These are phyloP conservation scores for Pythium aristosporum DNA, from an alignment of 352 stramenopile species.

Conservation along the genomic window DNA sequence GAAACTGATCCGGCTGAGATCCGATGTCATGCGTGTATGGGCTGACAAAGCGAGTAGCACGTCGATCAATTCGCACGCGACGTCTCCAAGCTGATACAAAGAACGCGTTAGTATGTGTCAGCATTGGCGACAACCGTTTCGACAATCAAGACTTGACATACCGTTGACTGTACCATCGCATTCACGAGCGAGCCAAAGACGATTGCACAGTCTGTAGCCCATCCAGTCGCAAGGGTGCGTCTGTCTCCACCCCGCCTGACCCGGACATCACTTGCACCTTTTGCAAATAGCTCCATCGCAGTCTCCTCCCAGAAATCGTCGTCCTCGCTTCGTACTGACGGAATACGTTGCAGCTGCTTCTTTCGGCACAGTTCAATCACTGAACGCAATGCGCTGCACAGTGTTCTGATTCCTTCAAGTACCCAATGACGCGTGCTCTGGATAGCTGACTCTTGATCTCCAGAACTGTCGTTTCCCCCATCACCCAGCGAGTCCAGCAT, in stretches of 20 bases:
- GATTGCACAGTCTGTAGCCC: conserved; percentile 15
- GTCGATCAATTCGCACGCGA: conserved; percentile 46
- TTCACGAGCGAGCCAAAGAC: conserved; percentile 10
- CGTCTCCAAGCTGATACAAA: conserved; percentile 39
- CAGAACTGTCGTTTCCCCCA: neutral
- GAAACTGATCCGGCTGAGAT: conserved; percentile 54
- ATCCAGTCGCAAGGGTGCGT: neutral
- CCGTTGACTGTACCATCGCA: conserved; percentile 9
- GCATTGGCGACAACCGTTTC: neutral
- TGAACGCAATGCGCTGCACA: conserved; percentile 23
- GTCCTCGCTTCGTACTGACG: neutral
- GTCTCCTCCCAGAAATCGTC: conserved; percentile 18
- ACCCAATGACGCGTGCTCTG: conserved; percentile 8
- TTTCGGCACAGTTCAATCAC: conserved; percentile 21
- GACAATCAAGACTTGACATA: neutral
- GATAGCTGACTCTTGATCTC: conserved; percentile 17
- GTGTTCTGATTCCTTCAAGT: conserved; percentile 1
- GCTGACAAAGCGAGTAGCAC: conserved; percentile 38
- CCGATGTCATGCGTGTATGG: conserved; percentile 40
- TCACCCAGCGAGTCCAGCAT: conserved; percentile 15
- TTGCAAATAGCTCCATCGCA: conserved; percentile 21
- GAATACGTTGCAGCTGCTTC: conserved; percentile 1
- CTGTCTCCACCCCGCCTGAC: neutral
- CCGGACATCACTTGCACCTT: conserved; percentile 17
- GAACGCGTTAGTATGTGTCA: neutral